These are phyloP conservation scores for Magnusiomyces magnusii DNA, from an alignment of 1,139 yeast genomes.

Conservation along the genomic window DNA sequence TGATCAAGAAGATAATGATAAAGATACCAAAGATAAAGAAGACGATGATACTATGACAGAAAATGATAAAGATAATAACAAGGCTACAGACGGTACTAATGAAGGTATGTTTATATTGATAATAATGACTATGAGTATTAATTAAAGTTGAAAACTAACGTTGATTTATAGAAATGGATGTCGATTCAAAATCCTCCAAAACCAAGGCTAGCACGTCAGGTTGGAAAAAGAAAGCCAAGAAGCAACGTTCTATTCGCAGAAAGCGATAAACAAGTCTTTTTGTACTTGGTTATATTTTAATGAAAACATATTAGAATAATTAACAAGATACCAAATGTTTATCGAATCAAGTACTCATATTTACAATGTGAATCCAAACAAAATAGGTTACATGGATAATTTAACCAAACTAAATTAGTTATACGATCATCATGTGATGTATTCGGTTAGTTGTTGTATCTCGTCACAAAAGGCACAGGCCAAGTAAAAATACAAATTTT, in stretches of 20 bases:
- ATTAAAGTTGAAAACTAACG: background rate
- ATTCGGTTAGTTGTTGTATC: no score
- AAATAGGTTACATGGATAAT: no score
- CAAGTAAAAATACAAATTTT: no score
- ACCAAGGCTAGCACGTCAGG: slow-evolving; percentile 1
- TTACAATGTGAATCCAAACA: no score
- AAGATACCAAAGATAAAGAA: background rate
- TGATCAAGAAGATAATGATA: background rate
- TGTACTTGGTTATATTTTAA: no score
- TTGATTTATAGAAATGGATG: background rate
- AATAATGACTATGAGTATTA: background rate
- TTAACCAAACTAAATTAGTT: no score
- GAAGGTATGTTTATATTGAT: no score
- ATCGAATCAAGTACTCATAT: no score
- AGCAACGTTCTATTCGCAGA: slow-evolving; percentile 2
- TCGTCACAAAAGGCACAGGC: no score
- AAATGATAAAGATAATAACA: background rate
- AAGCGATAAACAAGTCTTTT: slow-evolving; percentile 2
- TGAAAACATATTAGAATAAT: background rate
- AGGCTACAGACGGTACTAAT: no score
- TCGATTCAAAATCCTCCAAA: background rate
- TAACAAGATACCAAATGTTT: background rate
- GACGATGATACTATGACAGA: background rate
- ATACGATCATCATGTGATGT: no score
- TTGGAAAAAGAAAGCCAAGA: slow-evolving; percentile 6